Base-by-base conservation (phyloP, 2,329 filamentous ascomycete genomes). In the Aspergillus sp. region DNA sequence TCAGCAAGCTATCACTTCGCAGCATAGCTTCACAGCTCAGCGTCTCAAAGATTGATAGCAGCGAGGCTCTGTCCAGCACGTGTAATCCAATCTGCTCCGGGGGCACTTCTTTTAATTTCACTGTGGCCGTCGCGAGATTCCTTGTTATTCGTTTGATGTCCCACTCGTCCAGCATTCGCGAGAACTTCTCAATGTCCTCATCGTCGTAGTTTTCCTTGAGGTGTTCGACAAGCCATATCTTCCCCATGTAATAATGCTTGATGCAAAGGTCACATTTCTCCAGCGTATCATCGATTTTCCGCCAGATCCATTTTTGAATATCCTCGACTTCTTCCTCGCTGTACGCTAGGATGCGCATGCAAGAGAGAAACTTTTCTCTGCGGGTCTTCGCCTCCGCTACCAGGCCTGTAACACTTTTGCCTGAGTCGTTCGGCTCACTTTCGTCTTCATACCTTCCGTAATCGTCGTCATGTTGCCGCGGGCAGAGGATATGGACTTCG, bases 31-130 rank as follows among this genome's bases (percentile, higher is more conserved):
- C 87, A 75, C 91, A 96, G 74, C 93, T 96, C 55, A 98, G 80
- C 0, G 91, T 89, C 75, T 98, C 94, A 70, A 96, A 97, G 31
- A 98, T 86, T 11, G 92, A 89, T 61, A 95, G 85, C 54, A 96
- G 85, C 7, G 91, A 87, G 30, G 85, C 80, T 1, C 84, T 79
- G 30, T 85, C 82, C 28, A 88, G 74, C 28, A 81, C 76, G 56
- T 76, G 75, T 41, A 86, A 79, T 23, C 78, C 81, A 45, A 86
- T 82, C 60, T 83, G 71, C 48, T 83, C 78, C 3, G 82, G 79
- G 2, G 85, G 81, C 7, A 83, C 74, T 13, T 76, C 76, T 61
- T 79, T 77, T 46, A 90, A 82, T 55, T 84, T 83, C 2, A 81
- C 72, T 55, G 83, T 81, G 2, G 87, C 88, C 67, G 79, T 82